Evolutionary conservation across 345 rosid species (phyloP).

Genomic region (Salix udensis): DNA sequence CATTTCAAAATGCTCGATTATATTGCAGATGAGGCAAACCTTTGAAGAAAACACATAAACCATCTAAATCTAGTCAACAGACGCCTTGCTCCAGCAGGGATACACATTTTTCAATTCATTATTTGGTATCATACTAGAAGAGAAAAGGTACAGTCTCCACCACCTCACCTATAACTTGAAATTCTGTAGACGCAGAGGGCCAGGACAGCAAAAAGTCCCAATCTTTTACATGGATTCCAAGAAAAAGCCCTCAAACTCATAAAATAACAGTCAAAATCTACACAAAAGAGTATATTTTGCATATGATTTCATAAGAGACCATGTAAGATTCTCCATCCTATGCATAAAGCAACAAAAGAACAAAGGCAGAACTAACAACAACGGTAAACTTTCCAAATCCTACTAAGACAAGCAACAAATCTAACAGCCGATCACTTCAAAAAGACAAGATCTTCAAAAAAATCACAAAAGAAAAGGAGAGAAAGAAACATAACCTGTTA

Average conservation of each 20-base stretch:
- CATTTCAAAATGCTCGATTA: background rate
- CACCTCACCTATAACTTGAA: background rate
- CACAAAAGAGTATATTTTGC: conserved; percentile 10
- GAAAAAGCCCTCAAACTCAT: background rate
- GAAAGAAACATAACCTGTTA: conserved; percentile 47
- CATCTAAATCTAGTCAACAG: conserved; percentile 15
- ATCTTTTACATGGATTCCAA: conserved; percentile 3
- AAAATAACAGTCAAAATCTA: conserved; percentile 12
- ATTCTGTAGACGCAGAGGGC: background rate
- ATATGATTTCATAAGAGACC: conserved; percentile 2
- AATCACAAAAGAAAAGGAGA: background rate
- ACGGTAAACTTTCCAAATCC: conserved; percentile 5
- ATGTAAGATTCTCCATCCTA: conserved; percentile 10
- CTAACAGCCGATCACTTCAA: conserved; percentile 17
- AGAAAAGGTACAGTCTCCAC: background rate
- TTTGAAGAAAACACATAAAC: background rate
- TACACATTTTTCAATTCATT: background rate
- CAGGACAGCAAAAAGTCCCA: background rate
- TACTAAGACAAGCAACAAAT: background rate
- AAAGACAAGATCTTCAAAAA: conserved; percentile 42
- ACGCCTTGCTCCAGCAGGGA: background rate
- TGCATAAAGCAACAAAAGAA: background rate
- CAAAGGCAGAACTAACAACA: background rate
- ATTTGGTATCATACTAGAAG: background rate
- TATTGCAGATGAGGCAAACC: background rate